Conservation (phyloP, 2,329 filamentous ascomycete genomes). For the Penicillium brasilianum region DNA sequence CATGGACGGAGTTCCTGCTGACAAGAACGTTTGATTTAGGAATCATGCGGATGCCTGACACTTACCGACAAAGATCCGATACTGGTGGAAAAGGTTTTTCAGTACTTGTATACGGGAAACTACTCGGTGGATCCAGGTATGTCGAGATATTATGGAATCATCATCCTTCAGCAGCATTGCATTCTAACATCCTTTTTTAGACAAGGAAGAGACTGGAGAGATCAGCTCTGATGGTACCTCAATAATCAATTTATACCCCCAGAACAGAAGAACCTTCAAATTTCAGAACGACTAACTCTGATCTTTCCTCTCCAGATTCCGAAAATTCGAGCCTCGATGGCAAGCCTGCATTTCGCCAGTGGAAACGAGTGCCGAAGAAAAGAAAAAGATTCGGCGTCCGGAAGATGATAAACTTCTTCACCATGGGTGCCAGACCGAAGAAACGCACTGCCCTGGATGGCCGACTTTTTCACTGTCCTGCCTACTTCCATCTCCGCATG, state of each 20-base stretch:
- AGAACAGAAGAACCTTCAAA: background rate
- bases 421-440: background rate
- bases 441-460: background rate
- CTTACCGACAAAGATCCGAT: background rate
- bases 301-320: background rate
- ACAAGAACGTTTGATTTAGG: background rate
- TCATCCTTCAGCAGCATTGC: background rate
- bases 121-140: background rate
- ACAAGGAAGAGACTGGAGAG: background rate
- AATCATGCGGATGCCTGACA: background rate
- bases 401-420: background rate
- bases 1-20: background rate
- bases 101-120: background rate
- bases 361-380: background rate
- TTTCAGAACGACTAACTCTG: background rate
- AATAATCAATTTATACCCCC: too few species aligned
- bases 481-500: conserved; percentile 8
- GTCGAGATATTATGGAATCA: background rate
- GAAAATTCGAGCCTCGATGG: background rate
- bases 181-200: background rate
- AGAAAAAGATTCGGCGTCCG: background rate
- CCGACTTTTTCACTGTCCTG: background rate
- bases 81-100: background rate
- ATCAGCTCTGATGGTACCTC: background rate
- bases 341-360: background rate